These are phyloP conservation scores for Auricularia sp. DNA, from an alignment of 768 basidiomycete genomes.

Conservation along the genomic window DNA sequence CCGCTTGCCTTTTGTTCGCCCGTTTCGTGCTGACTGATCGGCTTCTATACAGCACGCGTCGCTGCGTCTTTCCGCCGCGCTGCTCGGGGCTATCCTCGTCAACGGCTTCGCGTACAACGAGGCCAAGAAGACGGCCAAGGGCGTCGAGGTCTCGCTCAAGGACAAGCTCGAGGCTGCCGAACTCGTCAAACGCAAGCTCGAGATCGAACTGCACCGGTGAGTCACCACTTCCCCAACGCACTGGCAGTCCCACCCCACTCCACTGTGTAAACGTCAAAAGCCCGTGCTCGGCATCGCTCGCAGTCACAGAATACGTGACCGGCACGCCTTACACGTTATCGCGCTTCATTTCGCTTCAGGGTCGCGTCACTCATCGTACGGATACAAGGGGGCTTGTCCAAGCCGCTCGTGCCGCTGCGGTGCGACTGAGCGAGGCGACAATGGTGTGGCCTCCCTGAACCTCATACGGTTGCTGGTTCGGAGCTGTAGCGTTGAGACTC, in stretches of 20 bases:
- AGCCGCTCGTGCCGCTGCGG: too few relatives aligned
- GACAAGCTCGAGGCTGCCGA: conserved; percentile 58
- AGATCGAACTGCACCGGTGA: conserved; percentile 63
- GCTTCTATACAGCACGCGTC: conserved; percentile 41
- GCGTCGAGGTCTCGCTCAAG: conserved; percentile 49
- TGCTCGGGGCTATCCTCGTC: conserved; percentile 72
- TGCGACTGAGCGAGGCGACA: too few relatives aligned
- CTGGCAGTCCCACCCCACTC: background rate
- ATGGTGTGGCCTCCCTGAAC: too few relatives aligned
- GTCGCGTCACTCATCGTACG: too few relatives aligned
- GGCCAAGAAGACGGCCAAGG: conserved; percentile 56
- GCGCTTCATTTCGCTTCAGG: too few relatives aligned
- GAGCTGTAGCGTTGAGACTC: too few relatives aligned
- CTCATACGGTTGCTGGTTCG: too few relatives aligned
- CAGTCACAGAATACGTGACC: too few relatives aligned
- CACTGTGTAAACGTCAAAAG: too few relatives aligned
- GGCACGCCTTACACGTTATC: too few relatives aligned
- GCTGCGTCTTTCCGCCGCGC: conserved; percentile 63
- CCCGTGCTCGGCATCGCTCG: too few relatives aligned
- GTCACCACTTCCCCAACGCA: conserved; percentile 16
- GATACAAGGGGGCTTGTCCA: too few relatives aligned
- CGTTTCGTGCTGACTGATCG: background rate
- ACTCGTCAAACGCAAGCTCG: conserved; percentile 44
- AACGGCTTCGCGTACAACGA: conserved; percentile 77
- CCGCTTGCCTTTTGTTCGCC: background rate